Base-by-base conservation (phyloP, 2,329 filamentous ascomycete genomes). In the Dothistroma septosporum region DNA sequence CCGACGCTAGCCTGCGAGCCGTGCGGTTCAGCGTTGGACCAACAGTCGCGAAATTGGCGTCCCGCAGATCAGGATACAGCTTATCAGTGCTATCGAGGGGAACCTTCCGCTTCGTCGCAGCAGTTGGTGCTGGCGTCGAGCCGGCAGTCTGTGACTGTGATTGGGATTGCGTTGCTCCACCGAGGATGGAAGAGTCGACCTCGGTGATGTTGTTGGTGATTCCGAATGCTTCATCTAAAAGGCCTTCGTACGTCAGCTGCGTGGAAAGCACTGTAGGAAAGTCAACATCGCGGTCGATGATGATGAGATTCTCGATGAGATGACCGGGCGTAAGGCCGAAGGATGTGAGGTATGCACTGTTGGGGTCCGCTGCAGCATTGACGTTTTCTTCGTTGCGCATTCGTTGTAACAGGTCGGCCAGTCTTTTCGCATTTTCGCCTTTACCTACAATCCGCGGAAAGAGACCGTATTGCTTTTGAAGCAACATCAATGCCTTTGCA, bases 361-460 rank as follows among this genome's bases (percentile, higher is more conserved):
- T 71, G 1, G 72, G 67, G 55, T 73, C 70, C 48, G 83, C 68
- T 2, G 72, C 70, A 16, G 71, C 66, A 37, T 73, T 75, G 60
- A 76, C 85, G 68, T 90, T 87, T 72, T 95, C 92, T 76, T 99
- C 94, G 72, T 92, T 92, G 65, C 93, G 88, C 91, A 97, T 97
- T 33, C 92, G 90, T 52, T 89, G 82, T 9, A 99, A 83, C 11
- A 97, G 81, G 72, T 97, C 92, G 49, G 92, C 89, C 2, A 99
- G 85, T 54, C 87, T 87, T 72, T 93, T 92, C 37, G 92, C 93
- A 74, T 96, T 92, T 68, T 99, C 92, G 21, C 94, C 94, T 76
- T 99, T 97, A 31, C 94, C 94, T 52, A 95, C 87, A 61, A 99
- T 94, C 14, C 93, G 86, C 28, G 94, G 95, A 68, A 99, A 97